phyloP scores from a whole-genome alignment of 2,329 filamentous ascomycete species.

The Cordyceps farinosa region DNA sequence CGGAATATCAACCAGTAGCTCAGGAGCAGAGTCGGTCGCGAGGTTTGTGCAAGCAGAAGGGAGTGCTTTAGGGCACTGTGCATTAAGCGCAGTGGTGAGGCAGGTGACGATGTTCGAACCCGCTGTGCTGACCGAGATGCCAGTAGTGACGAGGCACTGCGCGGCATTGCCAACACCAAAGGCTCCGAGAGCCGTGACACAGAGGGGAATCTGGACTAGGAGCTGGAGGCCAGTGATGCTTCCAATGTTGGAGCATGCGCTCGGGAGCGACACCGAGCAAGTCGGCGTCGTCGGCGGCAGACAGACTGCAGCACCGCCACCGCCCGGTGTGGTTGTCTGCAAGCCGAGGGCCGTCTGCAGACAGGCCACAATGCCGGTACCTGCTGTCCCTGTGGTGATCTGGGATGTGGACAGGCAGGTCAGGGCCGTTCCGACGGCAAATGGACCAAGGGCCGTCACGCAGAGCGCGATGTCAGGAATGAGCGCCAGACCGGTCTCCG shows the following conservation, averaged over 20 bases:
- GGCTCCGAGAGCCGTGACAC: background rate
- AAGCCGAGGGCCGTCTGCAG: background rate
- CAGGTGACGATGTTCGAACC: background rate
- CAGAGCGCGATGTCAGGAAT: conserved; percentile 6
- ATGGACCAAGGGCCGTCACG: conserved; percentile 16
- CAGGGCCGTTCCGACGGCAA: conserved; percentile 16
- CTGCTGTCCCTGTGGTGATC: background rate
- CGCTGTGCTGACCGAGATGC: background rate
- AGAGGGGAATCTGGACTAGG: background rate
- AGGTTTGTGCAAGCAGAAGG: conserved; percentile 1
- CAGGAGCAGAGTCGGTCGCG: background rate
- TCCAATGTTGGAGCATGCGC: background rate
- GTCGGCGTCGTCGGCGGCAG: background rate
- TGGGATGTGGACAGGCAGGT: conserved; percentile 8
- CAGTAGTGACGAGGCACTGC: background rate
- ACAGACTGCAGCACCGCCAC: background rate
- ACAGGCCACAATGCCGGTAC: background rate
- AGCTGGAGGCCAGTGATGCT: background rate
- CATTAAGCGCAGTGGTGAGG: background rate
- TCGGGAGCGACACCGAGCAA: background rate
- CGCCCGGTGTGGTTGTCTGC: background rate
- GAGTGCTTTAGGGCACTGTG: background rate
- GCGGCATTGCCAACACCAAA: conserved; percentile 1
- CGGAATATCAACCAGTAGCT: conserved; percentile 7
- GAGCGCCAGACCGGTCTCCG: background rate